Percentiles rank a stretch among this genome's conserved stretches.
Conservation (phyloP, 2,329 filamentous ascomycete species). For the Colletotrichum sp. region DNA sequence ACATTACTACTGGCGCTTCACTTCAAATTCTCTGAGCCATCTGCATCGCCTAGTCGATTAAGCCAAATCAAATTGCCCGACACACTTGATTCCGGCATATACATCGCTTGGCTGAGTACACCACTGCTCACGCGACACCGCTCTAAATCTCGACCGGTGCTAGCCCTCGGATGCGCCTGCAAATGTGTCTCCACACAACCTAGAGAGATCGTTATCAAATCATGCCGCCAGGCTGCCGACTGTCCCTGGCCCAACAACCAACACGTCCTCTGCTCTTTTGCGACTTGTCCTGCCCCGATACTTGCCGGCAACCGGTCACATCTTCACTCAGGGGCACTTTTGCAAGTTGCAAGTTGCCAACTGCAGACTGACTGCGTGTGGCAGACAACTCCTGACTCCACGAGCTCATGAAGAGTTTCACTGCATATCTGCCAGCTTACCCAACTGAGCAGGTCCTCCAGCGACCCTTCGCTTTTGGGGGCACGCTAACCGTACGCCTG, state of each 20-base stretch:
- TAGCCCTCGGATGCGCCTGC: background rate
- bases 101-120: background rate
- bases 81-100: background rate
- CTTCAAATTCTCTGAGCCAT: background rate
- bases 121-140: conserved; percentile 17
- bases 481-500: background rate
- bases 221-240: background rate
- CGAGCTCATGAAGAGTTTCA: conserved; percentile 9
- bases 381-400: background rate
- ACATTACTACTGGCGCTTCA: background rate
- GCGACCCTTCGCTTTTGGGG: background rate
- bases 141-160: background rate
- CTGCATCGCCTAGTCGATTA: background rate
- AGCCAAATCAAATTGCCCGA: background rate
- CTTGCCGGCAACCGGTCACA: background rate
- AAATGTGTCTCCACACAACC: background rate
- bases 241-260: background rate
- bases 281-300: background rate
- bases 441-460: conserved; percentile 10
- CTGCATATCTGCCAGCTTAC: conserved; percentile 13
- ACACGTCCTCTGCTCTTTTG: background rate
- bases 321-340: background rate
- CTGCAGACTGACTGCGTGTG: background rate
- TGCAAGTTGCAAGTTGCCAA: background rate
- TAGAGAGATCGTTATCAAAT: background rate